phyloP scores from a whole-genome alignment of 2,329 filamentous ascomycete species.

The Teratosphaeria epicoccoides region DNA sequence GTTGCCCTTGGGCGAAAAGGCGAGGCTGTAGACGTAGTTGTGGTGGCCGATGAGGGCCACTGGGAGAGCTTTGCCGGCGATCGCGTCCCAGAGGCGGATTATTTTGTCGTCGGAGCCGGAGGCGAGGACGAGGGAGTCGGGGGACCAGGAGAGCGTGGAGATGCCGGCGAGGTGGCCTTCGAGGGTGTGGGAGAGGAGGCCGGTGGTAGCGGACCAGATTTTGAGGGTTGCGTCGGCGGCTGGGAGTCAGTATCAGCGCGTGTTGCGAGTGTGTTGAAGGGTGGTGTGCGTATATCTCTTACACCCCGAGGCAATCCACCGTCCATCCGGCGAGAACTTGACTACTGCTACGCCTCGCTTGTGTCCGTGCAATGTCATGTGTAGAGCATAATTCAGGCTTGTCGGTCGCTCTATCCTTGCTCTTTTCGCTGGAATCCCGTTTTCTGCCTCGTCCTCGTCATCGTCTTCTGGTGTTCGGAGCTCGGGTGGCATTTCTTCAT shows the following conservation, averaged over 20 bases:
- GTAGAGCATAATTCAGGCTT: slow-evolving; percentile 56
- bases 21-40: slow-evolving; percentile 89
- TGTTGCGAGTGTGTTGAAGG: not conserved
- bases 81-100: slow-evolving; percentile 79
- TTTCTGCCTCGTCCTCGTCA: slow-evolving; percentile 10
- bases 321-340: slow-evolving; percentile 81
- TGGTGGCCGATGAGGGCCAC: slow-evolving; percentile 69
- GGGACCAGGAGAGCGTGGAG: slow-evolving; percentile 87
- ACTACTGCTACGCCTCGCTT: slow-evolving; percentile 69
- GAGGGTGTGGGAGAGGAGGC: slow-evolving; percentile 73
- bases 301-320: slow-evolving; percentile 79
- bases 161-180: slow-evolving; percentile 90
- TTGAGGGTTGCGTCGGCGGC: slow-evolving; percentile 82
- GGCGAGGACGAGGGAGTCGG: slow-evolving; percentile 76
- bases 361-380: slow-evolving; percentile 67
- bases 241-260: slow-evolving; percentile 18
- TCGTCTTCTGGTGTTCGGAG: slow-evolving; percentile 18
- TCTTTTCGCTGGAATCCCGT: slow-evolving; percentile 11
- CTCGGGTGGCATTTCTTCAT: slow-evolving; percentile 21
- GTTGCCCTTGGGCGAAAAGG: slow-evolving; percentile 96
- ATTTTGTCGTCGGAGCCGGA: slow-evolving; percentile 93
- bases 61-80: slow-evolving; percentile 48
- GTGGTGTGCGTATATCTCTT: slow-evolving; percentile 23
- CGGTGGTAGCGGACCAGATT: slow-evolving; percentile 74
- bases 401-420: slow-evolving; percentile 36